Evolutionary conservation across 352 stramenopile species (phyloP).

Genomic region (Pythium rishiriense): DNA sequence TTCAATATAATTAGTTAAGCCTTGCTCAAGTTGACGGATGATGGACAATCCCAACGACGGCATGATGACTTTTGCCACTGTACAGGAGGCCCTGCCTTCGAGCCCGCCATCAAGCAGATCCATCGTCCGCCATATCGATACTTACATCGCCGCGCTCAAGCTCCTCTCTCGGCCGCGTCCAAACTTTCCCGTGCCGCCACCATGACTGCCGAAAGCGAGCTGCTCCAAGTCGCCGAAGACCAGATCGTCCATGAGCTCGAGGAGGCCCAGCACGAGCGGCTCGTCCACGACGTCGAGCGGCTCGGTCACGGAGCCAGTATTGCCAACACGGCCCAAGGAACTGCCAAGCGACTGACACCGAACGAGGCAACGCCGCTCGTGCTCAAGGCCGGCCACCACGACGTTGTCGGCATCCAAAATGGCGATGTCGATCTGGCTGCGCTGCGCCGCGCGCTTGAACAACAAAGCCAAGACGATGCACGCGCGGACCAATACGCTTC

Average conservation of each 20-base stretch:
- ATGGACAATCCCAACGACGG: too few relatives aligned
- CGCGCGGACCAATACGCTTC: not conserved
- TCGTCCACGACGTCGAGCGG: not conserved
- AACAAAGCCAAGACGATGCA: not conserved
- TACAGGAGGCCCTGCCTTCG: too few relatives aligned
- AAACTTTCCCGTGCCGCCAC: not conserved
- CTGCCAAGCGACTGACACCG: not conserved
- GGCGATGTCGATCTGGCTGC: not conserved
- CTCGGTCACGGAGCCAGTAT: not conserved
- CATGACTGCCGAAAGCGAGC: not conserved
- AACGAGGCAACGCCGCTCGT: conserved; percentile 13
- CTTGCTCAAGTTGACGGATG: too few relatives aligned
- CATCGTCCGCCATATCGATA: not conserved
- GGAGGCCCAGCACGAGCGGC: not conserved
- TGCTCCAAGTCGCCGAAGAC: not conserved
- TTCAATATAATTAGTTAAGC: too few relatives aligned
- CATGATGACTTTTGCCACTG: too few relatives aligned
- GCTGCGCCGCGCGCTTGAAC: not conserved
- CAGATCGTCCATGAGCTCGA: conserved; percentile 7
- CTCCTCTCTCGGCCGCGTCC: not conserved
- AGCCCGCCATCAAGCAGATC: too few relatives aligned
- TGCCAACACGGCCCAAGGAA: not conserved
- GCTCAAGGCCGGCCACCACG: conserved; percentile 3
- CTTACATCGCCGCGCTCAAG: not conserved
- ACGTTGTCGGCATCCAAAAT: not conserved